Percentiles rank a stretch among this genome's conserved stretches.
Evolutionary conservation across 2,329 filamentous ascomycete genomes (phyloP).

Genomic region (Pseudogymnoascus sp.): DNA sequence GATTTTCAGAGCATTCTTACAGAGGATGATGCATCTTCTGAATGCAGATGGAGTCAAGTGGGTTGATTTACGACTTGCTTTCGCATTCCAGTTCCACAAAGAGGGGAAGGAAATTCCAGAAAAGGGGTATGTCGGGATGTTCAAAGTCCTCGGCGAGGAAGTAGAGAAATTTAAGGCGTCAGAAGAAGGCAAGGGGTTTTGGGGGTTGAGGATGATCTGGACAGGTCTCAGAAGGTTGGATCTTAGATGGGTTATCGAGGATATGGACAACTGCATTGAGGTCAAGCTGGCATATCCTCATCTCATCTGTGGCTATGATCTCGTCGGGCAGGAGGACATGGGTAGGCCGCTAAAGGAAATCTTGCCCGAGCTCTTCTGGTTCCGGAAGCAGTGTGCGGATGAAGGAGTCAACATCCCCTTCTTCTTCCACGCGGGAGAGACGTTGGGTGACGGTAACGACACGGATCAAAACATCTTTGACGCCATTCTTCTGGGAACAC

Average conservation of each 20-base stretch:
- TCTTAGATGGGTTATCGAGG: constrained; percentile 60
- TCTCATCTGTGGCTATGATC: constrained; percentile 77
- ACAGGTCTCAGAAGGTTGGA: constrained; percentile 59
- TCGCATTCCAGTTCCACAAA: constrained; percentile 61
- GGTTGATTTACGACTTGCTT: constrained; percentile 73
- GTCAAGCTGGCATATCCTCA: constrained; percentile 73
- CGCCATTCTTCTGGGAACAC: constrained; percentile 75
- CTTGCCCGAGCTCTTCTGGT: constrained; percentile 85
- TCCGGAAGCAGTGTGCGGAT: constrained; percentile 73
- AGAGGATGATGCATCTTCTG: constrained; percentile 60
- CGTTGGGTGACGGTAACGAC: constrained; percentile 66
- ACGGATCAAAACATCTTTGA: constrained; percentile 83
- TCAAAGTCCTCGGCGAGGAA: constrained; percentile 69
- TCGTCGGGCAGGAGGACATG: constrained; percentile 79
- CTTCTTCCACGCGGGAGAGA: constrained; percentile 93
- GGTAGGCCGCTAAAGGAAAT: constrained; percentile 70
- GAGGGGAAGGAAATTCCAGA: constrained; percentile 59
- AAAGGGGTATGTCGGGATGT: constrained; percentile 59
- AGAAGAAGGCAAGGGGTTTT: constrained; percentile 66
- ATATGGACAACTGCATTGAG: constrained; percentile 81
- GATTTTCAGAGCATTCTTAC: constrained; percentile 71
- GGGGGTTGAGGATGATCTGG: constrained; percentile 81
- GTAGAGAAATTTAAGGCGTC: constrained; percentile 65
- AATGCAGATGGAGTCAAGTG: constrained; percentile 77
- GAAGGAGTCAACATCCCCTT: constrained; percentile 79